Conservation (phyloP, 2,329 filamentous ascomycete genomes). For the Thielaviopsis musarum region DNA sequence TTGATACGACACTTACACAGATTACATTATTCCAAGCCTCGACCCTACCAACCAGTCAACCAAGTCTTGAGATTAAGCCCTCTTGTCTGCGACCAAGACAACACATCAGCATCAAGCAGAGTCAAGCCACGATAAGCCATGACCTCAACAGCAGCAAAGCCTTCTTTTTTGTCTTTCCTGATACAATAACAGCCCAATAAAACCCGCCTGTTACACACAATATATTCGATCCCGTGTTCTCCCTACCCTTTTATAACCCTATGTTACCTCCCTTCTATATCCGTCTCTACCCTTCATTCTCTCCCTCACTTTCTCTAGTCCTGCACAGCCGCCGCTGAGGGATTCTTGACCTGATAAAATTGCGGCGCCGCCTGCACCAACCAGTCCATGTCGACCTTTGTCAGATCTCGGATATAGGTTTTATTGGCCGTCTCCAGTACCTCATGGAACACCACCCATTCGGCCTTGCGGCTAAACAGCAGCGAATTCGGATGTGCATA, state of each 20-base stretch:
- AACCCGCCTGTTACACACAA: not conserved
- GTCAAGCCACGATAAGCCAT: no score
- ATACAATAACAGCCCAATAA: not conserved
- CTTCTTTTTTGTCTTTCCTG: not conserved
- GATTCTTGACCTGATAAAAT: slow-evolving; percentile 47
- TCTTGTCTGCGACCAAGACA: not conserved
- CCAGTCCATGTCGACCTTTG: slow-evolving; percentile 89
- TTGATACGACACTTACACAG: not conserved
- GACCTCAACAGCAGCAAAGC: not conserved
- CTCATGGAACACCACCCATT: slow-evolving; percentile 94
- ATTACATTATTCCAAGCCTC: not conserved
- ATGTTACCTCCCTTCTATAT: no score
- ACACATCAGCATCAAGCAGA: no score
- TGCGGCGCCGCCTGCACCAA: slow-evolving; percentile 73
- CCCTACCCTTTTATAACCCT: no score
- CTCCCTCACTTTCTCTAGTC: not conserved
- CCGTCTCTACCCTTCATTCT: not conserved
- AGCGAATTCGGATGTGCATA: slow-evolving; percentile 83
- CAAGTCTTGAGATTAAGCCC: not conserved
- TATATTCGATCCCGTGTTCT: not conserved
- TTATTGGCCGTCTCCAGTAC: slow-evolving; percentile 79
- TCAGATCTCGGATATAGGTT: slow-evolving; percentile 78
- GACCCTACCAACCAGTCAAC: not conserved
- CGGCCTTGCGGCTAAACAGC: slow-evolving; percentile 91
- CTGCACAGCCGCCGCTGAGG: not conserved